Conservation (phyloP, 1,284 basidiomycete genomes). For the Ceratobasidium sp. region DNA sequence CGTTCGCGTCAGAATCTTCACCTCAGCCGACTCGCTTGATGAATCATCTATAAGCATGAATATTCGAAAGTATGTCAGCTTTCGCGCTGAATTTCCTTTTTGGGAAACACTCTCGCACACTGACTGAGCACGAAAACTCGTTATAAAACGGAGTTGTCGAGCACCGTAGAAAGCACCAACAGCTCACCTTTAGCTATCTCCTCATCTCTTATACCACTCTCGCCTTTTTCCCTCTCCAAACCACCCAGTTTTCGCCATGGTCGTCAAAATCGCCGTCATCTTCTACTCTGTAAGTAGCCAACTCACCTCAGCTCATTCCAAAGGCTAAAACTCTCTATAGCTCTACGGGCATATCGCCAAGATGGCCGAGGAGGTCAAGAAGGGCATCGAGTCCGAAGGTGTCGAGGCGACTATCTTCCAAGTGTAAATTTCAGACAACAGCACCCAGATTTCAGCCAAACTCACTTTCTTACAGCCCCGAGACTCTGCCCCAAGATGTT, state of each 20-base stretch:
- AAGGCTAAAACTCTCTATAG: constrained; percentile 39
- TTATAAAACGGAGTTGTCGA: not conserved
- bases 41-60: constrained; percentile 6
- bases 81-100: constrained; percentile 24
- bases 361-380: constrained; percentile 43
- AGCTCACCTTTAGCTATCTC: not conserved
- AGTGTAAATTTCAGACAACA: constrained; percentile 46
- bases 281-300: constrained; percentile 35
- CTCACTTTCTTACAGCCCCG: constrained; percentile 48
- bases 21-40: constrained; percentile 19
- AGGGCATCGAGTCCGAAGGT: constrained; percentile 42
- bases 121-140: not conserved
- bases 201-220: not conserved
- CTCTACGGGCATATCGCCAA: constrained; percentile 44
- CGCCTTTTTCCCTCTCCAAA: not conserved
- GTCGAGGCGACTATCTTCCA: constrained; percentile 45
- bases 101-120: constrained; percentile 35
- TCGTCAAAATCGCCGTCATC: constrained; percentile 40
- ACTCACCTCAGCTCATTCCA: not conserved
- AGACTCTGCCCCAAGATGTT: constrained; percentile 61
- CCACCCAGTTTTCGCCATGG: constrained; percentile 25
- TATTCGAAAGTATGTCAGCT: not conserved
- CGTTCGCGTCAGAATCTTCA: constrained; percentile 13
- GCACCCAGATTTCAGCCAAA: not conserved
- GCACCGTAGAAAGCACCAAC: not conserved